Conservation (phyloP, 129 eudicot species). For the Glebionis coronaria region DNA sequence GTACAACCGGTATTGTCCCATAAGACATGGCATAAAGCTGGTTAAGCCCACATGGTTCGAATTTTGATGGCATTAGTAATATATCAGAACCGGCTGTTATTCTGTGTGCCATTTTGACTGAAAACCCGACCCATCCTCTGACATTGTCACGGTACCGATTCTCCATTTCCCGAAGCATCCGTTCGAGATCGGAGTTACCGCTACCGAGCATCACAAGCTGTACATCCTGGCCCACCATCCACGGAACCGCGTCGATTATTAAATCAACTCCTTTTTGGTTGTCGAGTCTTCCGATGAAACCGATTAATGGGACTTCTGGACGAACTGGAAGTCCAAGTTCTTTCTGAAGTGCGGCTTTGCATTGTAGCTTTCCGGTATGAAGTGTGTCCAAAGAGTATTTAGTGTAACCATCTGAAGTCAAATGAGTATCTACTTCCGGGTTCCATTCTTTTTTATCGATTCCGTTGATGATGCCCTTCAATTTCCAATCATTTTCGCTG, state of each 20-base stretch:
- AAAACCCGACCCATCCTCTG: conserved; percentile 81
- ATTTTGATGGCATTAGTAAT: conserved; percentile 89
- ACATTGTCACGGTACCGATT: conserved; percentile 24
- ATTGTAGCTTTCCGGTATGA: conserved; percentile 64
- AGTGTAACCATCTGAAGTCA: conserved; percentile 73
- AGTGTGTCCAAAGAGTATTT: conserved; percentile 78
- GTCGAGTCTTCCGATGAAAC: conserved; percentile 91
- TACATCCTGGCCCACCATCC: conserved; percentile 89
- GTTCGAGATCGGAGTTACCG: conserved; percentile 78
- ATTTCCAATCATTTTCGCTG: conserved; percentile 86
- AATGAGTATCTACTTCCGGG: conserved; percentile 61
- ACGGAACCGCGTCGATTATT: conserved; percentile 76
- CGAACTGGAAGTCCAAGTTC: conserved; percentile 83
- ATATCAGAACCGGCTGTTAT: conserved; percentile 93
- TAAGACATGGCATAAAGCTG: conserved; percentile 88
- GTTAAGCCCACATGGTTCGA: conserved; percentile 96
- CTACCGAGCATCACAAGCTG: conserved; percentile 91
- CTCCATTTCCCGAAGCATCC: conserved; percentile 68
- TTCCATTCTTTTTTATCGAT: conserved; percentile 88
- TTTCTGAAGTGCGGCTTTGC: conserved; percentile 83
- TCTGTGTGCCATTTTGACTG: conserved; percentile 78
- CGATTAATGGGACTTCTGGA: conserved; percentile 65
- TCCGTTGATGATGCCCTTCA: conserved; percentile 85
- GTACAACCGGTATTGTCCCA: conserved; percentile 89
- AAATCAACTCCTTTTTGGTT: conserved; percentile 90